Conservation (phyloP, 768 basidiomycete genomes). For the Cystofilobasidium macerans region DNA sequence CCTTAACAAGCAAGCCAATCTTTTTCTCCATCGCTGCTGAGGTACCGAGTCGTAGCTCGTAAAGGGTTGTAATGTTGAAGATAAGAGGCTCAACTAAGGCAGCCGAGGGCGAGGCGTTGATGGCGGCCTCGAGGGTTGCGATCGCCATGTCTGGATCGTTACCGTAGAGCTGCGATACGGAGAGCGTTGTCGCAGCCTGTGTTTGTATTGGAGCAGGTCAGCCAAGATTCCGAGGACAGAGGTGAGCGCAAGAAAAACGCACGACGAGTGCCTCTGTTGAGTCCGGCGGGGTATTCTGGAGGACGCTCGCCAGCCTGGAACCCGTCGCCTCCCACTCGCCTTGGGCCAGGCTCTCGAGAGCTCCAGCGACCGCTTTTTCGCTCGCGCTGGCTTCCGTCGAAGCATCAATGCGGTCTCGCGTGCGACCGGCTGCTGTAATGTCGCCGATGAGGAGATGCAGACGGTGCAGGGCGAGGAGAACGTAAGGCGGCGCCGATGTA, state of each 20-base stretch:
- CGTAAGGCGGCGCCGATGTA: background rate
- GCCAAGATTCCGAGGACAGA: background rate
- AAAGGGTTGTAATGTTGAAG: constrained; percentile 25
- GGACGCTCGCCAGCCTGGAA: background rate
- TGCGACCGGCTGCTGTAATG: background rate
- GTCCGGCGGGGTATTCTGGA: background rate
- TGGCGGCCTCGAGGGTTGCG: constrained; percentile 11
- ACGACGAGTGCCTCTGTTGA: constrained; percentile 10
- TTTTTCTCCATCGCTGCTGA: constrained; percentile 8
- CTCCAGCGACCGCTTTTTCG: constrained; percentile 4
- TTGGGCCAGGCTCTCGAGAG: background rate
- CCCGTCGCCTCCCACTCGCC: background rate
- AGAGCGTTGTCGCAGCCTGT: constrained; percentile 11
- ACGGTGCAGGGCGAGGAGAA: constrained; percentile 1
- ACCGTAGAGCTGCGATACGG: constrained; percentile 13
- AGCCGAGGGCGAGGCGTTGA: background rate
- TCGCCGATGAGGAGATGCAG: constrained; percentile 7
- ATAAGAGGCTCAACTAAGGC: constrained; percentile 19
- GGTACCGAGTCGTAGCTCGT: constrained; percentile 17
- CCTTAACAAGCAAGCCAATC: constrained; percentile 13
- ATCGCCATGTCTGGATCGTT: constrained; percentile 13
- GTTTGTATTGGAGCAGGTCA: background rate
- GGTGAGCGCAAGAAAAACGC: background rate
- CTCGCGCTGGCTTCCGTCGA: background rate
- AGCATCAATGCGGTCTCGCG: background rate